Evolutionary conservation across 139 green algal genomes (phyloP).

Genomic region (Chlamydomonas schloesseri): DNA sequence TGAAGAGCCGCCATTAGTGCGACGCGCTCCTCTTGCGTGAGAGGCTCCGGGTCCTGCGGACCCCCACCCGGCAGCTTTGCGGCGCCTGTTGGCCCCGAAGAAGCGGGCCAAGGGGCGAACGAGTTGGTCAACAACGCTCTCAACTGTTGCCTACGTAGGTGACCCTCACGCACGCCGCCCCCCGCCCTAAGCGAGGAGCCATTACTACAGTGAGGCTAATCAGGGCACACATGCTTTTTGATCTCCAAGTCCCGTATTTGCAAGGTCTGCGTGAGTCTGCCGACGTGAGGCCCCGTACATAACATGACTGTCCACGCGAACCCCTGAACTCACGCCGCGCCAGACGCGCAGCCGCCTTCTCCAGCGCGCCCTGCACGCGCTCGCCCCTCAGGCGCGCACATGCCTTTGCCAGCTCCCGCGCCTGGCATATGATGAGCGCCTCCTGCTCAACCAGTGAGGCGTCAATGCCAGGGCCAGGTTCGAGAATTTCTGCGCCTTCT

Average conservation of each 20-base stretch:
- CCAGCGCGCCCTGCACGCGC: background rate
- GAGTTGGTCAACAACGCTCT: background rate
- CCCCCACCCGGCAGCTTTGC: background rate
- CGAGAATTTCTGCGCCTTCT: background rate
- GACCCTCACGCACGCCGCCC: no score
- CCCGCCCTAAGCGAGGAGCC: no score
- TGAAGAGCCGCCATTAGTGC: background rate
- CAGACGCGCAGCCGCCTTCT: background rate
- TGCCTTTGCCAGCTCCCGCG: slow-evolving; percentile 1
- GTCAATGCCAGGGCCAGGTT: background rate
- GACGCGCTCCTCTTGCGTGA: background rate
- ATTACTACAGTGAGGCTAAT: no score
- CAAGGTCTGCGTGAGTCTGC: no score
- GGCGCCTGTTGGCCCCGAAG: background rate
- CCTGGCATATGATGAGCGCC: background rate
- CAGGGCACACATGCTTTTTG: no score
- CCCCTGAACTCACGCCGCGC: slow-evolving; percentile 16
- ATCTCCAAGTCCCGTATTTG: no score
- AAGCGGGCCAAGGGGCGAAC: background rate
- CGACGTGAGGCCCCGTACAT: no score
- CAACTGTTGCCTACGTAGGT: no score
- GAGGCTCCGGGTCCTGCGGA: slow-evolving; percentile 5
- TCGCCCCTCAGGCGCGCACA: slow-evolving; percentile 17
- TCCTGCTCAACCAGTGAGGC: background rate
- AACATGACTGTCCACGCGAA: no score